Percentiles rank a stretch among this genome's conserved stretches.
Evolutionary conservation across 2,329 filamentous ascomycete genomes (phyloP).

Genomic region (Trichophyton rubrum): DNA sequence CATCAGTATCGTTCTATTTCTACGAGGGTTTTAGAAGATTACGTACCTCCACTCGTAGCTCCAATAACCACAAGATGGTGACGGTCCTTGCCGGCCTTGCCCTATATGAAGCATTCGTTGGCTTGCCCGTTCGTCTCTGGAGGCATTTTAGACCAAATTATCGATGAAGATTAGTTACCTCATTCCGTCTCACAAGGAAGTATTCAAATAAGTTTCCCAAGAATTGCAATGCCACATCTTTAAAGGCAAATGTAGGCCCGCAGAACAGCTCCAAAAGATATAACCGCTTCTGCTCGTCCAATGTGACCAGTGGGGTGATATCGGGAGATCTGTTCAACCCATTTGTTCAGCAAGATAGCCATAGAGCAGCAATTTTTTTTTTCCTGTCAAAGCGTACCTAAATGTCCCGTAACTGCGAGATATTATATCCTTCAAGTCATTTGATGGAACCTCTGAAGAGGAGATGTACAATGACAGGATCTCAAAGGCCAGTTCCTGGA

Average conservation of each 20-base stretch:
- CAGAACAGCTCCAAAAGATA: conserved; percentile 92
- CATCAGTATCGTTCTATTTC: neutral
- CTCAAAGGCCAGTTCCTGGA: conserved; percentile 43
- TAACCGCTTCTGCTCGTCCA: conserved; percentile 59
- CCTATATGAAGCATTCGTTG: conserved; percentile 19
- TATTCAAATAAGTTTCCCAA: conserved; percentile 72
- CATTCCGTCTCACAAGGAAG: conserved; percentile 34
- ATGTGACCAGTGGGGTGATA: conserved; percentile 65
- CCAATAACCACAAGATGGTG: conserved; percentile 79
- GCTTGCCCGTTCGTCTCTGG: too few relatives aligned
- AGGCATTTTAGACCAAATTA: too few relatives aligned
- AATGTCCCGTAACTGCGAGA: conserved; percentile 80
- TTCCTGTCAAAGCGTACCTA: conserved; percentile 37
- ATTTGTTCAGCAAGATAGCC: neutral
- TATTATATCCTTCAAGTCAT: conserved; percentile 74
- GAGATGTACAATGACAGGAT: conserved; percentile 67
- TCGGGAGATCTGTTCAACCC: conserved; percentile 57
- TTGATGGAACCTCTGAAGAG: conserved; percentile 61
- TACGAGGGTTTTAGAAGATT: neutral
- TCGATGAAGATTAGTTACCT: neutral
- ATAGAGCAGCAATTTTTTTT: neutral
- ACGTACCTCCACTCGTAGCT: conserved; percentile 65
- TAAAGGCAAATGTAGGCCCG: conserved; percentile 89
- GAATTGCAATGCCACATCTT: conserved; percentile 88
- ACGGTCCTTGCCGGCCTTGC: conserved; percentile 41